These are phyloP conservation scores for Rubroboletus pulcherrimus DNA, from an alignment of 768 basidiomycete species.

Conservation along the genomic window DNA sequence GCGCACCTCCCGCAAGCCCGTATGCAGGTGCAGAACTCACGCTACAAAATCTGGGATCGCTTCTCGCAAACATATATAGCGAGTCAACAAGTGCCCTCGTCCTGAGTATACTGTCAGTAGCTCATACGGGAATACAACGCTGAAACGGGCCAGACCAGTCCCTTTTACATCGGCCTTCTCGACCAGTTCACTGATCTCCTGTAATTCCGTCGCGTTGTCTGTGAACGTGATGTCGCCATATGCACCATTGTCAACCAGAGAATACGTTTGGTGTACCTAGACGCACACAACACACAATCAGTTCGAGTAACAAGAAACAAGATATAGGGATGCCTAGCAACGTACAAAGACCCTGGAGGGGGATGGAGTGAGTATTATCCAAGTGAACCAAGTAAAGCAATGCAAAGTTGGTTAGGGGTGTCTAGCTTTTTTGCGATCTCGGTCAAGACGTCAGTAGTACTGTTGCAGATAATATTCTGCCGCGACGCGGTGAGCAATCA, in stretches of 20 bases:
- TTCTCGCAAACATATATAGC: not conserved
- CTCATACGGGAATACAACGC: not conserved
- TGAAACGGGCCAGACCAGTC: not conserved
- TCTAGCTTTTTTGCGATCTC: not conserved
- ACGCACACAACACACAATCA: not conserved
- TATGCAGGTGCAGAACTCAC: not conserved
- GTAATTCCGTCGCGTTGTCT: not conserved
- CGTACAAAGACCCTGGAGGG: not conserved
- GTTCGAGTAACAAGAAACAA: not conserved
- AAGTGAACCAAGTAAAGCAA: not conserved
- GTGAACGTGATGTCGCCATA: not conserved
- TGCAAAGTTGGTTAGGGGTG: not conserved
- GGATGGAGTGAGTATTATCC: not conserved
- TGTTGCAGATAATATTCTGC: not conserved
- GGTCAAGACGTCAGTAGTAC: not conserved
- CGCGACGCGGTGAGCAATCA: not conserved
- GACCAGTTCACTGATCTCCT: not conserved
- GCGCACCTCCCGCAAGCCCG: not conserved
- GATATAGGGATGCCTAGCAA: not conserved
- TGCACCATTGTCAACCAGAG: not conserved
- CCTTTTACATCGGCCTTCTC: not conserved
- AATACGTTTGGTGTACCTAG: not conserved
- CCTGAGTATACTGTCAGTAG: not conserved
- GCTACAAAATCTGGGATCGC: not conserved
- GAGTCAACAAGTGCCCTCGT: not conserved